phyloP scores from a whole-genome alignment of 257 asterid species.

The Nicotiana tabacum region DNA sequence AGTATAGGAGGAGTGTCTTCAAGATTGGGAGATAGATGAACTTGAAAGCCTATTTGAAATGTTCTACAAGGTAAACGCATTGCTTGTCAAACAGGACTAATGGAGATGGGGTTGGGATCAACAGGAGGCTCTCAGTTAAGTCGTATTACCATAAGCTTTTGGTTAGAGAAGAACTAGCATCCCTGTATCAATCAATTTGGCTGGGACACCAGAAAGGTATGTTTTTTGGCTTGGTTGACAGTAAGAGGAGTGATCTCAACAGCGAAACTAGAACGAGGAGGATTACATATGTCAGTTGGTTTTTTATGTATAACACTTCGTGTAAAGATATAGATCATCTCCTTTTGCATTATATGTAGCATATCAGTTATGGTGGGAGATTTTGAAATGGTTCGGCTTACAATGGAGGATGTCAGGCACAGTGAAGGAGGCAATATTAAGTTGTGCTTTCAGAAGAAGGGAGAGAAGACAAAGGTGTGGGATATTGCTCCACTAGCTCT shows the following conservation, averaged over 20 bases:
- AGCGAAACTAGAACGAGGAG: not conserved
- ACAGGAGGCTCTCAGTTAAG: not conserved
- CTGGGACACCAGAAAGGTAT: not conserved
- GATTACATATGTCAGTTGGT: not conserved
- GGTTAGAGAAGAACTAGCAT: not conserved
- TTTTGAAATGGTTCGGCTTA: not conserved
- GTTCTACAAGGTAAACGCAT: not conserved
- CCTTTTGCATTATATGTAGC: not conserved
- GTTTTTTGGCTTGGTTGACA: not conserved
- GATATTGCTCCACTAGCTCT: not conserved
- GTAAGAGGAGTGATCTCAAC: not conserved
- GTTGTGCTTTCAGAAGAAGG: not conserved
- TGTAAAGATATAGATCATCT: not conserved
- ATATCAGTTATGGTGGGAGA: not conserved
- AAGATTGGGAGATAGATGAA: not conserved
- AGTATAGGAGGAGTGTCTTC: not conserved
- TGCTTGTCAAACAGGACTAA: not conserved
- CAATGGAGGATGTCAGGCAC: not conserved
- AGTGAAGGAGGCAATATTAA: not conserved
- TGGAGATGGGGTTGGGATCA: not conserved
- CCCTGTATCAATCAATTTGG: not conserved
- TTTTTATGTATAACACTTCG: not conserved
- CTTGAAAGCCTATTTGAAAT: not conserved
- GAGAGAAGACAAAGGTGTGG: not conserved
- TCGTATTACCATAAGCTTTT: not conserved